phyloP scores from a whole-genome alignment of 495 filamentous ascomycete species.

The Cudoniella acicularis region DNA sequence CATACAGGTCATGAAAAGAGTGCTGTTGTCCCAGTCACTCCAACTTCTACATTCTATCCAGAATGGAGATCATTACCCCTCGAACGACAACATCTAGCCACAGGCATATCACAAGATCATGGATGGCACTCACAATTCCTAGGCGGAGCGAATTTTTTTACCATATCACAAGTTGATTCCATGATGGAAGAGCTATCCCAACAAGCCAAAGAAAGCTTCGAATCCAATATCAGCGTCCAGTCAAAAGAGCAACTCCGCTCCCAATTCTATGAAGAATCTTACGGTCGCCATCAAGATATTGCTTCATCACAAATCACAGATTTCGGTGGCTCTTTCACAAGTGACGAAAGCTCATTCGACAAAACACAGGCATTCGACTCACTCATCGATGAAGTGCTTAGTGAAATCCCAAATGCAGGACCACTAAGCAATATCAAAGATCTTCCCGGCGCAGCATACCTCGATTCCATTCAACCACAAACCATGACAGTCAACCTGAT shows the following conservation, averaged over 20 bases:
- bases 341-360: neutral
- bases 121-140: constrained; percentile 19
- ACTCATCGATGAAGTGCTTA: neutral
- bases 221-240: constrained; percentile 10
- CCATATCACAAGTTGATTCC: constrained; percentile 33
- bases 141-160: constrained; percentile 50
- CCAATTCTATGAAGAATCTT: constrained; percentile 71
- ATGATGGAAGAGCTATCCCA: constrained; percentile 21
- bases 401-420: constrained; percentile 13
- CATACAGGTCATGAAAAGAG: neutral
- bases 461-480: constrained; percentile 68
- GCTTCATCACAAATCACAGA: constrained; percentile 46
- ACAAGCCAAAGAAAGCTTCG: constrained; percentile 22
- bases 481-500: constrained; percentile 77
- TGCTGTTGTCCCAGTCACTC: neutral
- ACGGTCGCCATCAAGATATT: constrained; percentile 57
- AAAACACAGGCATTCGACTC: neutral
- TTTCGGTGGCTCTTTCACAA: constrained; percentile 8
- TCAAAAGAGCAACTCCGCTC: constrained; percentile 40
- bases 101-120: constrained; percentile 43
- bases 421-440: constrained; percentile 62
- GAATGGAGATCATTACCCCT: constrained; percentile 47
- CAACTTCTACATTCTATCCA: constrained; percentile 28
- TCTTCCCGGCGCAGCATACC: constrained; percentile 65
- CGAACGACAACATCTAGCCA: constrained; percentile 30